Evolutionary conservation across 257 asterid genomes (phyloP).

Genomic region (Datura wrightii): DNA sequence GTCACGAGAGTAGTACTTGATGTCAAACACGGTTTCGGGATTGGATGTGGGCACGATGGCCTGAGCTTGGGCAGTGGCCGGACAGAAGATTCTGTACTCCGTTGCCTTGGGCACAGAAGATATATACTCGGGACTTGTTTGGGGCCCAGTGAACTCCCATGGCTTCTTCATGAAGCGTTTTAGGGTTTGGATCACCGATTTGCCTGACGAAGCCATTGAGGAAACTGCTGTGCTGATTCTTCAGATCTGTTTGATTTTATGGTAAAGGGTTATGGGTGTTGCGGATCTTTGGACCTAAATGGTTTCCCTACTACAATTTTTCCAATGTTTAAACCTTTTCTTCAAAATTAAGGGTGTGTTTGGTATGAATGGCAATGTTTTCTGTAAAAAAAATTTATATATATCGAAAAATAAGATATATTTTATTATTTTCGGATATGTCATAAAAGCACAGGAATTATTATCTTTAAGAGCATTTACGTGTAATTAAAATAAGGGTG

Average conservation of each 20-base stretch:
- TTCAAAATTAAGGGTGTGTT: too few relatives aligned
- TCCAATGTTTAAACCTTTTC: too few relatives aligned
- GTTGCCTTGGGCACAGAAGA: conserved; percentile 75
- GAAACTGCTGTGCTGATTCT: not conserved
- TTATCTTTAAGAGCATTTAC: too few relatives aligned
- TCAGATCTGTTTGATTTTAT: conserved; percentile 1
- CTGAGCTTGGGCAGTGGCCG: conserved; percentile 64
- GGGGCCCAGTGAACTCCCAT: conserved; percentile 88
- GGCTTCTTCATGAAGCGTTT: conserved; percentile 80
- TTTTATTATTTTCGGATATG: too few relatives aligned
- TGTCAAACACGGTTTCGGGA: conserved; percentile 88
- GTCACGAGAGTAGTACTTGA: conserved; percentile 87
- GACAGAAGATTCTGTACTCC: conserved; percentile 78
- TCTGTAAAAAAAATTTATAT: too few relatives aligned
- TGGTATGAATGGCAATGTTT: too few relatives aligned
- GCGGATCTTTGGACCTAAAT: not conserved
- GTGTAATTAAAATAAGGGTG: too few relatives aligned
- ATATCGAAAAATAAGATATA: too few relatives aligned
- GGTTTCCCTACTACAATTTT: too few relatives aligned
- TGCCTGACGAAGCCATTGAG: conserved; percentile 64
- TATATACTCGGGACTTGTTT: conserved; percentile 61
- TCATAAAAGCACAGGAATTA: too few relatives aligned
- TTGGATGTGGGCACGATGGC: conserved; percentile 81
- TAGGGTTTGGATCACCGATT: conserved; percentile 75
- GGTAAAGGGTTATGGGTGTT: not conserved